phyloP scores from a whole-genome alignment of 2,329 filamentous ascomycete species.

The Nannizzia gypsea region DNA sequence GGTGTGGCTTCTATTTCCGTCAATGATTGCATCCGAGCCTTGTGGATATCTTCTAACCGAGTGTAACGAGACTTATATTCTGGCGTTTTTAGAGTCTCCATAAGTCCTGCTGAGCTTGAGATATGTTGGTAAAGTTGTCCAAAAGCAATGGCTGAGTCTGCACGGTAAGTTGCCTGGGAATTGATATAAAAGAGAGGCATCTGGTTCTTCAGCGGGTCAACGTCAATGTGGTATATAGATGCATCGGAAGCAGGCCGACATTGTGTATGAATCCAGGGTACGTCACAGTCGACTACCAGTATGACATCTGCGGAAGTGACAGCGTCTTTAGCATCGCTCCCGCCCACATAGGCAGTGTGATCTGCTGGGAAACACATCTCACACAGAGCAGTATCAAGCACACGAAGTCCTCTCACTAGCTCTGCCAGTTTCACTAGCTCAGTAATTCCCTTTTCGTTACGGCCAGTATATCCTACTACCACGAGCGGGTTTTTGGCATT shows the following conservation, averaged over 20 bases:
- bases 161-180: conserved; percentile 53
- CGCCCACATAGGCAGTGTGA: conserved; percentile 50
- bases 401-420: conserved; percentile 37
- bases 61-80: conserved; percentile 40
- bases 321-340: conserved; percentile 63
- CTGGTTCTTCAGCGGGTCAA: conserved; percentile 57
- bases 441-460: conserved; percentile 32
- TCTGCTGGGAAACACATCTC: conserved; percentile 42
- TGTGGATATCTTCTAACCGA: conserved; percentile 47
- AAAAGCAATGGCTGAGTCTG: conserved; percentile 53
- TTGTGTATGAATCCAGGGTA: conserved; percentile 82
- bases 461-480: conserved; percentile 41
- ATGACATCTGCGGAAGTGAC: conserved; percentile 74
- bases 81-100: conserved; percentile 32
- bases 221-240: conserved; percentile 53
- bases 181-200: conserved; percentile 64
- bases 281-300: conserved; percentile 75
- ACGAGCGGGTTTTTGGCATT: conserved; percentile 38
- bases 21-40: conserved; percentile 49
- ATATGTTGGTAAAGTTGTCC: conserved; percentile 58
- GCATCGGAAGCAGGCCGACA: conserved; percentile 46
- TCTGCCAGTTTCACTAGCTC: conserved; percentile 39
- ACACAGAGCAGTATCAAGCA: conserved; percentile 42
- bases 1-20: conserved; percentile 45
- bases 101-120: conserved; percentile 33